Evolutionary conservation across 2,329 filamentous ascomycete species (phyloP), one percentile per base, ranked within the genome.

Genomic region (Daldinia eschscholtzii): DNA sequence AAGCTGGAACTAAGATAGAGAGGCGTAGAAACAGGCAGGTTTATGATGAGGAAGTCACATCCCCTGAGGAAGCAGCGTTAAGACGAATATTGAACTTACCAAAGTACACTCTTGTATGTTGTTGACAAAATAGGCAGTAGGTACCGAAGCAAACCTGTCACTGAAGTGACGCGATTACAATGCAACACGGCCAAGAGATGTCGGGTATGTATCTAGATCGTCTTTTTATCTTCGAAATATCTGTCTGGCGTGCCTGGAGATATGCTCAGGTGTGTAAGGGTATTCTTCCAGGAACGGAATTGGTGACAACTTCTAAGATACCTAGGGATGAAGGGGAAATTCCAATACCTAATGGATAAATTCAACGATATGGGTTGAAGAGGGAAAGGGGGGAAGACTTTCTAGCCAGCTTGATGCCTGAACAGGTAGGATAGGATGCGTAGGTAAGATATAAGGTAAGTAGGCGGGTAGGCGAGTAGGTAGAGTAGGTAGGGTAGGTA

Each of bases 121-220:
- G 28, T 33, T 46, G 30, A 56, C 50, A 50, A 56, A 60, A 28
- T 20, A 37, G 13, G 37, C 26, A 23, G 28, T 60, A 41, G 15
- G 28, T 60, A 41, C 23, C 41, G 57, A 57, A 41, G 50, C 23
- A 50, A 35, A n/a, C 26, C 13, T 35, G n/a, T 20, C 20, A 50
- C n/a, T 20, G 55, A 41, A 59, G 33, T 15, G 39, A 59, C 35
- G 44, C 57, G 28, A 42, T 66, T 15, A 44, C 33, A 57, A 61
- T 60, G 56, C 30, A 15, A 10, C 15, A 26, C 30, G 52, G 12
- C 20, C 15, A 23, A n/a, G 33, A 23, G 6, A 4, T n/a, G n/a
- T 13, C 30, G 23, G 23, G 23, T 55, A 59, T 35, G 7, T 5
- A 33, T n/a, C 28, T 35, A 48, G 18, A 26, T 28, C 6, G 20